Base-by-base conservation (phyloP, 805 yeast genomes). In the Candida pseudofarinosa region DNA sequence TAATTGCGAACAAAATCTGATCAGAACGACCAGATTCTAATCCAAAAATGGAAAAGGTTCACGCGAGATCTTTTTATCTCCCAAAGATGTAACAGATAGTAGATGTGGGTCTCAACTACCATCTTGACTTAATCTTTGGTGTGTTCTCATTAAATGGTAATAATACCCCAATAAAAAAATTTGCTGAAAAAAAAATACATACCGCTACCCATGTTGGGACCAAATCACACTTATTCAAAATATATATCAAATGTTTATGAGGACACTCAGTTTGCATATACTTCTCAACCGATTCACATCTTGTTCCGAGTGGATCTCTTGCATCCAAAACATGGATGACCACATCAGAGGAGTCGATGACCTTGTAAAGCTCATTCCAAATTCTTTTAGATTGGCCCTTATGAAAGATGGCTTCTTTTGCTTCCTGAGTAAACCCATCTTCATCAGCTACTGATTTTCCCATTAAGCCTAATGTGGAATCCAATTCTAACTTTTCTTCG, bases 191-290 rank as follows among this genome's bases (percentile, higher is more conserved):
- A 40, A n/a, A 20, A 33, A 60, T 66, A 89, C 98, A 79, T 88
- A 90, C 98, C 58, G 98, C 97, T 59, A 88, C 97, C 97, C 98
- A 91, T 37, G 97, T 91, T 50, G 99, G 99, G 40, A 91, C 97
- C 59, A 91, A 80, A 74, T 91, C 99, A 79, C 97, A 90, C 76
- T 91, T 91, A 79, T 91, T 91, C 68, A 91, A 72, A 44, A 93
- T 96, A 62, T 85, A 90, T 53, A 91, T 85, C 71, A 91, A 75
- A 74, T 93, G 99, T 69, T 91, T 91, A 63, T 93, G 99, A 12
- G 98, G 88, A 59, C 95, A 89, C 69, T 91, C 99, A 52, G 87
- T 91, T 55, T 77, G 80, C 63, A 91, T 88, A 62, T 88, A 90
- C 58, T 88, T 89, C 65, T 93, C 97, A 43, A 91, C 97, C 2